A percentile compares a stretch with the other conserved stretches of the same genome.
Evolutionary conservation across 768 basidiomycete genomes (phyloP).

Genomic region (Mrakia blollopis): DNA sequence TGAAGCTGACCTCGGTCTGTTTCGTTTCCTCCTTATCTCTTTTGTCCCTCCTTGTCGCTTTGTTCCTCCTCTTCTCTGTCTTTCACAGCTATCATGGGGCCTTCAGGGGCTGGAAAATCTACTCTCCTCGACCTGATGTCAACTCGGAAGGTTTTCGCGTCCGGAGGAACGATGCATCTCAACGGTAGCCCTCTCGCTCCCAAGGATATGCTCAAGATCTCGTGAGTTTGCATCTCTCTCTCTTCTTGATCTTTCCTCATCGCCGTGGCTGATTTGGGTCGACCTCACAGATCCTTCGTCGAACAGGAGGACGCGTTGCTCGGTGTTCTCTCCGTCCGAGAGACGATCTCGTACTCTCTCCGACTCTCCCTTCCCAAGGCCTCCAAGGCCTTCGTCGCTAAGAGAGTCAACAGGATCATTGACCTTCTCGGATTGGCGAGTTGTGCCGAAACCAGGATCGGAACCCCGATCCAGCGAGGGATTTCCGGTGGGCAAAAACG

Average conservation of each 20-base stretch:
- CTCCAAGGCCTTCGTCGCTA: constrained; percentile 42
- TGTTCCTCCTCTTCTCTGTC: too few species aligned
- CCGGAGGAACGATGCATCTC: not conserved
- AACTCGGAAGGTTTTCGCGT: not conserved
- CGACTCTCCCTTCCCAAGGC: constrained; percentile 44
- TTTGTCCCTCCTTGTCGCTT: too few species aligned
- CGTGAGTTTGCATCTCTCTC: not conserved
- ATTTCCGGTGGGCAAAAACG: constrained; percentile 33
- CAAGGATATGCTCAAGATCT: not conserved
- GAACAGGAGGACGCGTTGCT: constrained; percentile 60
- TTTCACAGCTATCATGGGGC: constrained; percentile 17
- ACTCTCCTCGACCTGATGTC: constrained; percentile 23
- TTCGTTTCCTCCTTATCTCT: not conserved
- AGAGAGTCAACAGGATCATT: constrained; percentile 51
- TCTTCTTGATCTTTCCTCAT: too few species aligned
- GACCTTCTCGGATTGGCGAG: constrained; percentile 49
- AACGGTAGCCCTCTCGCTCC: not conserved
- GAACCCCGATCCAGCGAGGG: constrained; percentile 27
- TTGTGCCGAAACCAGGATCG: constrained; percentile 28
- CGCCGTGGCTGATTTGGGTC: constrained; percentile 36
- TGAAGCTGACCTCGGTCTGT: not conserved
- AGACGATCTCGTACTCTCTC: constrained; percentile 55
- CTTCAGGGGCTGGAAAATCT: constrained; percentile 35
- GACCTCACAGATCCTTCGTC: constrained; percentile 48
- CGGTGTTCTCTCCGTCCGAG: constrained; percentile 57